Evolutionary conservation across 345 rosid species (phyloP), one percentile per base, ranked within the genome.

Genomic region (Erysimum cheiranthoides): DNA sequence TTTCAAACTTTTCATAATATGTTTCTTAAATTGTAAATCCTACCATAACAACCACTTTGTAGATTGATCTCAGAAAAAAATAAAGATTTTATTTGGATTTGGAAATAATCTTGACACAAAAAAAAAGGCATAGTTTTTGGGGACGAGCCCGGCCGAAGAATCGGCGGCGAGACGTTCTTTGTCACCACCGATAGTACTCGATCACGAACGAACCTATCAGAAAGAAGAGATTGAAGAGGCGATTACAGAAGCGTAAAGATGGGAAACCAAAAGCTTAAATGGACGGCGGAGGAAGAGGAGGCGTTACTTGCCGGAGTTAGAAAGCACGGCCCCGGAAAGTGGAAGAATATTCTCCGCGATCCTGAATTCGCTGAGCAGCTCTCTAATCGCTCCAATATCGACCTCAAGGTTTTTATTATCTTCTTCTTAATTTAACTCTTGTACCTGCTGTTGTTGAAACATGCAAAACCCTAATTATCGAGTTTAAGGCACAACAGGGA

Each of bases 201-300:
- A 53, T 43, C 61, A 39, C 57, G 47, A 38, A 40, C 46, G 46
- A 60, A 61, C 68, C 54, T 6, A 38, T 11, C 5, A 5, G 5
- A 42, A 25, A 43, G 30, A 57, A 52, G 13, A 63, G 49, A 34
- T 13, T 10, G 43, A 52, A 57, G 61, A 45, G 65, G 49, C 34
- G 7, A 46, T 18, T 49, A 67, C 7, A 36, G 43, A 63, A 67
- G 61, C 42, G 39, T 3, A 39, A n/a, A 78, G 71, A 92, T 88
- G 97, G 96, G 97, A 31, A 92, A 88, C 62, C 96, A 84, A 82
- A 92, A 92, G 85, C 92, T 82, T 18, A 92, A 88, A 60, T 92
- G 96, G 96, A 87, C 88, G 79, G 75, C 84, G 79, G 96, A 87
- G 81, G 93, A 92, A 72, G 97, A 89, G 69, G 85, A 80, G 61